Base-by-base conservation (phyloP, 441 rosid species). In the Kokia cookei region DNA sequence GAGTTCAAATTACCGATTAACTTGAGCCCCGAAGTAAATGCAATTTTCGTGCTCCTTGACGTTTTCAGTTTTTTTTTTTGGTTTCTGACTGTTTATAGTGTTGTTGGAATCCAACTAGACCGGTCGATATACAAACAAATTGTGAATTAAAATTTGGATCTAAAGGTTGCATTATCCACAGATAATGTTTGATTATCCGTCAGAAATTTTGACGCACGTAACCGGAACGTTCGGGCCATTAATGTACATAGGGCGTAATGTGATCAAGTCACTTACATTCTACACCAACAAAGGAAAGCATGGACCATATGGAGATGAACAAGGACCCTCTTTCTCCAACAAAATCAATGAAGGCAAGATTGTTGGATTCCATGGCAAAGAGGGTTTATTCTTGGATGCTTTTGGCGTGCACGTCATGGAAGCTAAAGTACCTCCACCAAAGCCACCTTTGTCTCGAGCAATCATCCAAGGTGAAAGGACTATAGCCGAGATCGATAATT, bases 231-330 rank as follows among this genome's bases (percentile, higher is more conserved):
- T 80, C 42, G 88, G 87, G 61, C 84, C 97, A 35, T 69, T 92
- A 71, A 90, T 94, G 89, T 83, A 84, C 80, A 90, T 92, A 95
- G 97, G 98, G 43, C 97, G 94, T 63, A 85, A 65, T 74, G 79
- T 86, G 24, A 80, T 94, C 7, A 87, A 78, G 82, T 94, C 98
- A 5, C 85, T 94, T 59, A 88, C 97, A 57, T 94, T 94, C 82
- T 82, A 88, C 85, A 92, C 97, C 48, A 92, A 89, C 85, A 89
- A 78, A 80, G 92, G 93, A 71, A 91, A 86, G 81, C 90, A 91
- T 76, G 97, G 97, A 45, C 97, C 98, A 77, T 94, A 75, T 73
- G 98, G 98, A 67, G 98, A 92, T 70, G 98, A 90, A 79, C 94
- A 89, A 55, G 98, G 98, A 35, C 92, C 90, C 59, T 79, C 92